Base-by-base conservation (phyloP, 2,329 filamentous ascomycete species). In the Sporothrix humicola region DNA sequence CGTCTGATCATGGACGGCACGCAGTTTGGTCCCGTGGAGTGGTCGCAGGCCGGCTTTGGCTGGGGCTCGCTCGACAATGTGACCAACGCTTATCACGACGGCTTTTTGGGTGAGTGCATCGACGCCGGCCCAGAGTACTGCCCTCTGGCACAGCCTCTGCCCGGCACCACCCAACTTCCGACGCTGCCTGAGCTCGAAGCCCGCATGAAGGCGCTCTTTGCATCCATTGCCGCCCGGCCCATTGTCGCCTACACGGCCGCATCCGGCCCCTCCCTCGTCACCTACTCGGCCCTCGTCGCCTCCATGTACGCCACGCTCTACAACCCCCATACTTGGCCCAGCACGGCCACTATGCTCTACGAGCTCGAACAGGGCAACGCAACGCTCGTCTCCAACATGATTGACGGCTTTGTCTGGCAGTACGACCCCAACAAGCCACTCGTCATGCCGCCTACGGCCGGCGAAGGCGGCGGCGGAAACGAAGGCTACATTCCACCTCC, bases 31-130 rank as follows among this genome's bases (percentile, higher is more conserved):
- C 80, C 79, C 8, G 84, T 87, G 61, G 82, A 86, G 63, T 83
- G 85, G 9, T 73, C 82, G 7, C 79, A 85, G 1, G 85, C 82
- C 13, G 85, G 84, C 0, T 86, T 85, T 73, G 85, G 84, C 4
- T 85, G 81, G 81, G 83, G 83, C 0, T 82, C 85, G 3, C 80
- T 87, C 4, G 85, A 86, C 73, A 87, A 87, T 74, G 82, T 80
- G 7, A 87, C 85, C 0, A 78, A 87, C 74, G 84, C 84, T 1
- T 87, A 84, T 83, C 81, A 79, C 31, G 84, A 87, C 72, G 85
- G 85, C 15, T 86, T 87, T 69, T 78, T 87, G 2, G 85, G 84
- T 26, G 85, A 86, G 75, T 87, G 86, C 61, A 59, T 87, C 69
- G 81, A 82, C 2, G 85, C 85, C 7, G 85, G 86, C 0, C 83